Evolutionary conservation across 2,329 filamentous ascomycete genomes (phyloP).

Genomic region (Xylariaceae sp.): DNA sequence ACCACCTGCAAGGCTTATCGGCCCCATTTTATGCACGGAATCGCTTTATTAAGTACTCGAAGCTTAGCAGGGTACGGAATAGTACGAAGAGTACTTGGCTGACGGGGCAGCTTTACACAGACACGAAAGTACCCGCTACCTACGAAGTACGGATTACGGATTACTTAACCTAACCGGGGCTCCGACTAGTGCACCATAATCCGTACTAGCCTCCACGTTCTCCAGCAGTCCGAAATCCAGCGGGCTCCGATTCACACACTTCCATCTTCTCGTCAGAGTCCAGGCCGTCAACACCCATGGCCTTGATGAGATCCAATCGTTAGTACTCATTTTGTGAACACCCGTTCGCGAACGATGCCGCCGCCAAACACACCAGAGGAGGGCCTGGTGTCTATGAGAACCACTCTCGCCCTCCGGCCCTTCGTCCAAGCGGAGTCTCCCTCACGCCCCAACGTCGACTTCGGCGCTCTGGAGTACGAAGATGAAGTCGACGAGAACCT

Average conservation of each 20-base stretch:
- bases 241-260: not conserved
- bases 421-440: constrained; percentile 19
- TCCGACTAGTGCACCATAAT: too few species aligned
- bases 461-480: constrained; percentile 43
- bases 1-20: not conserved
- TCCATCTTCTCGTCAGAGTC: not conserved
- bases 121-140: not conserved
- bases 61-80: not conserved
- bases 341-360: constrained; percentile 26
- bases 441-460: constrained; percentile 33
- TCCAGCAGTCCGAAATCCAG: not conserved
- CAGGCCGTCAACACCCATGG: constrained; percentile 6
- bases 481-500: constrained; percentile 42
- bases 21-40: constrained; percentile 5
- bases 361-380: constrained; percentile 36
- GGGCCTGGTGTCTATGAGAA: constrained; percentile 24
- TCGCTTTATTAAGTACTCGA: not conserved
- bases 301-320: not conserved
- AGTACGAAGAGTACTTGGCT: not conserved
- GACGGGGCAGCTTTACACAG: not conserved
- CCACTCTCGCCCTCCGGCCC: constrained; percentile 27
- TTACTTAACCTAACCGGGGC: too few species aligned
- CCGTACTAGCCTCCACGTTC: not conserved
- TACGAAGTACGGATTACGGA: not conserved
- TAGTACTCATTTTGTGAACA: constrained; percentile 4